A percentile compares a stretch with the other conserved stretches of the same genome.
phyloP scores from a whole-genome alignment of 148 eudicot genomes.

The Camellia lanceoleosa region DNA sequence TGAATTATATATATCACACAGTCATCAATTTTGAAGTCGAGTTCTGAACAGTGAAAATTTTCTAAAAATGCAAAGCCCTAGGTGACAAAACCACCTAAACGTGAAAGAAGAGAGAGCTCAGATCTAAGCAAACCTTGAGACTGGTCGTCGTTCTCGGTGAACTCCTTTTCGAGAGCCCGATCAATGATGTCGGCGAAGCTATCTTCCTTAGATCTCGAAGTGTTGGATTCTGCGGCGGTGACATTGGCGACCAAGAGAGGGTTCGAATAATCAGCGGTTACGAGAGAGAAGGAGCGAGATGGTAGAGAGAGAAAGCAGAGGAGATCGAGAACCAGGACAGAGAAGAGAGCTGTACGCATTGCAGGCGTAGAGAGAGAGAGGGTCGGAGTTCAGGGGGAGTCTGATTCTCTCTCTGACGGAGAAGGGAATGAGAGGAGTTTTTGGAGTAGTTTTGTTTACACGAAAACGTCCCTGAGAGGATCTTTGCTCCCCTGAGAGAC shows the following conservation, averaged over 20 bases:
- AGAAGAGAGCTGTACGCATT: slow-evolving; percentile 24
- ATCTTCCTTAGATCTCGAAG: slow-evolving; percentile 40
- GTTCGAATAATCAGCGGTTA: not conserved
- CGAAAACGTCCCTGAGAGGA: too few species aligned
- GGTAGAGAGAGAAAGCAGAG: slow-evolving; percentile 19
- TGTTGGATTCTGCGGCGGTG: slow-evolving; percentile 14
- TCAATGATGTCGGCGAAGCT: slow-evolving; percentile 94
- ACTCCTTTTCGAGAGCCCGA: slow-evolving; percentile 93
- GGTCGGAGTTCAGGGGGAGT: not conserved
- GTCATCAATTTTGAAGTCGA: not conserved
- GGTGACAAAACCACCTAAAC: not conserved
- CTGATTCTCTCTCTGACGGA: not conserved
- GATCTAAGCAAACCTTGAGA: slow-evolving; percentile 63
- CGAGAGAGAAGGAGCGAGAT: slow-evolving; percentile 11
- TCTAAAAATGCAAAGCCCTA: slow-evolving; percentile 25
- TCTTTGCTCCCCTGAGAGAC: too few species aligned
- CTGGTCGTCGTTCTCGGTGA: slow-evolving; percentile 77
- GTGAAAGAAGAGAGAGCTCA: not conserved
- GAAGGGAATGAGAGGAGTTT: not conserved
- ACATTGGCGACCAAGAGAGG: slow-evolving; percentile 17
- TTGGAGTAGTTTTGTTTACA: not conserved
- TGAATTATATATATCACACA: not conserved
- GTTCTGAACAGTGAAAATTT: not conserved
- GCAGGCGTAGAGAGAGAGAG: slow-evolving; percentile 5
- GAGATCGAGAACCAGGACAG: slow-evolving; percentile 23